These are phyloP conservation scores for Saprolegnia parasitica DNA, from an alignment of 352 stramenopile species.

Conservation along the genomic window DNA sequence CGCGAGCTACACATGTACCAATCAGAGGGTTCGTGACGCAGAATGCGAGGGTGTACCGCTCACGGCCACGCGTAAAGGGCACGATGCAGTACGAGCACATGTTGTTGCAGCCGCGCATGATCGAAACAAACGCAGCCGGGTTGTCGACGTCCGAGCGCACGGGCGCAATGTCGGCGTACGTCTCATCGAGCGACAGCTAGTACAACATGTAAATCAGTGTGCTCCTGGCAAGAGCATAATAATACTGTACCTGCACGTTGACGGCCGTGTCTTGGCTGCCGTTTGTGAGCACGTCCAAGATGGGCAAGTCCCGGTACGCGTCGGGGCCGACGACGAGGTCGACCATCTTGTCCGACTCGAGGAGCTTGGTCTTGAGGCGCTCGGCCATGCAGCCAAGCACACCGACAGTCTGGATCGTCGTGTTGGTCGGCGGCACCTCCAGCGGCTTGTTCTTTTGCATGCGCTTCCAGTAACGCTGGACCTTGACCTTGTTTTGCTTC, in stretches of 20 bases:
- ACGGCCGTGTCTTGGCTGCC: constrained; percentile 73
- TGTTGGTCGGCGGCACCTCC: neutral
- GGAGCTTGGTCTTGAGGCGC: constrained; percentile 94
- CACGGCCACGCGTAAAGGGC: constrained; percentile 96
- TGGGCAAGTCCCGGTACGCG: constrained; percentile 97
- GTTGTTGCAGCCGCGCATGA: constrained; percentile 99
- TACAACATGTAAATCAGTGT: too few species aligned
- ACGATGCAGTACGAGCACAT: constrained; percentile 99
- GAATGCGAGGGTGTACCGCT: constrained; percentile 54
- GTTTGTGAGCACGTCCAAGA: constrained; percentile 77
- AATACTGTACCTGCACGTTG: constrained; percentile 74
- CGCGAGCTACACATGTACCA: constrained; percentile 36
- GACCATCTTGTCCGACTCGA: constrained; percentile 92
- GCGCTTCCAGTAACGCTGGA: constrained; percentile 40
- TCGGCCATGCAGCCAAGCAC: constrained; percentile 99
- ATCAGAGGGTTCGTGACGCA: neutral
- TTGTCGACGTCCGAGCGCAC: constrained; percentile 80
- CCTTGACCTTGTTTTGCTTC: constrained; percentile 70
- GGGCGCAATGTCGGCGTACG: constrained; percentile 97
- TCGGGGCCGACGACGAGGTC: constrained; percentile 98
- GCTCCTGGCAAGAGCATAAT: neutral
- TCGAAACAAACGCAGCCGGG: constrained; percentile 94
- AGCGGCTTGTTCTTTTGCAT: constrained; percentile 41
- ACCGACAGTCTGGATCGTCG: constrained; percentile 81
- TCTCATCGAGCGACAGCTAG: constrained; percentile 96